Evolutionary conservation across 495 filamentous ascomycete species (phyloP), one percentile per base, ranked within the genome.

Genomic region (Baudoinia panamericana): DNA sequence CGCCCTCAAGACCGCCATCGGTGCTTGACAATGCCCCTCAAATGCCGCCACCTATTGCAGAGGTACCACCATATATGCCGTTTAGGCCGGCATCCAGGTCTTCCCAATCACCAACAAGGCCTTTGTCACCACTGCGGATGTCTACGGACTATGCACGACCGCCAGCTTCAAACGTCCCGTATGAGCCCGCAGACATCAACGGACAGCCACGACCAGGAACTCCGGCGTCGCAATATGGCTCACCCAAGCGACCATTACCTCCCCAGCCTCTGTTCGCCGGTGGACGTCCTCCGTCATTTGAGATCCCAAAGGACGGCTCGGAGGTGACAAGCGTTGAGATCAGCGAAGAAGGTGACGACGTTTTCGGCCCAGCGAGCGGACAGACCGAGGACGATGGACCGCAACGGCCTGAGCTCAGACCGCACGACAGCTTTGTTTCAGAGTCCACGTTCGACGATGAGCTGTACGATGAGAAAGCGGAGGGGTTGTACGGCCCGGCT

Each of bases 161-260:
- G 3, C 80, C 82, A 8, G 74, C 78, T 7, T 70, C 76, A 1
- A 72, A 65, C 46, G 63, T 75, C 17, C 59, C 75, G 15, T 97
- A 90, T 56, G 90, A 95, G 54, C 82, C 85, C 0, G 70, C 76
- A 13, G 85, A 94, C 52, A 56, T 95, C 37, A 90, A 95, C 54
- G 90, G 90, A 6, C 83, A 72, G 27, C 87, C 90, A 7, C 65
- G 90, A 45, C 90, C 90, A 10, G 90, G 90, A 2, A 93, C 88
- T 2, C 83, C 90, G 7, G 81, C 84, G 3, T 84, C 82, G 26
- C 70, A 73, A 51, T 95, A 94, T 54, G 80, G 84, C 25, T 86
- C 82, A 47, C 82, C 84, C 6, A 71, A 82, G 33, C 68, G 83
- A 44, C 87, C 87, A n/a, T 61, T 95, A n/a, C 90, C 87, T 11